Percentiles rank a stretch among this genome's conserved stretches.
These are phyloP conservation scores for Neofusicoccum laricinum DNA, from an alignment of 2,329 filamentous ascomycete species.

Conservation along the genomic window DNA sequence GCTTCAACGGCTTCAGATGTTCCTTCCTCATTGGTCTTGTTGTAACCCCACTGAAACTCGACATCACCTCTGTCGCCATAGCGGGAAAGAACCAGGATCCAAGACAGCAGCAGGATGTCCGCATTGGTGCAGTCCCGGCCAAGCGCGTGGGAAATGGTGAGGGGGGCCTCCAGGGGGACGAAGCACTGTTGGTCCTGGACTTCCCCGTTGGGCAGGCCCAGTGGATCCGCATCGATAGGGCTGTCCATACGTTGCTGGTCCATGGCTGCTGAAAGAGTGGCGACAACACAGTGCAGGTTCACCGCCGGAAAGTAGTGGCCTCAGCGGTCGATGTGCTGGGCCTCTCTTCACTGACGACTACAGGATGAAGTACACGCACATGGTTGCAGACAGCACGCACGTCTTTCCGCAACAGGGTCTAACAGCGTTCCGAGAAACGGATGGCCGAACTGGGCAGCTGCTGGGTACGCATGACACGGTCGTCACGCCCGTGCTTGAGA, in stretches of 20 bases:
- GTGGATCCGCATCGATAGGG: not conserved
- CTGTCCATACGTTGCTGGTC: not conserved
- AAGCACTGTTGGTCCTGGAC: not conserved
- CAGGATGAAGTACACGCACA: not conserved
- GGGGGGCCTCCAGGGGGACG: not conserved
- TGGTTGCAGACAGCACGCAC: not conserved
- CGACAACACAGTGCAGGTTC: not conserved
- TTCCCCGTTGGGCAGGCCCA: not conserved
- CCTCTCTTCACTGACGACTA: too few species aligned
- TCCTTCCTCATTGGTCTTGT: not conserved
- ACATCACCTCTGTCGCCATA: not conserved
- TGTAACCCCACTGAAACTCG: constrained; percentile 2
- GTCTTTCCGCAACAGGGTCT: not conserved
- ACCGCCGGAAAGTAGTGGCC: not conserved
- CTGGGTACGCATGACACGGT: not conserved
- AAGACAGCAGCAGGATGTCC: constrained; percentile 4
- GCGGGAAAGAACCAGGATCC: constrained; percentile 2
- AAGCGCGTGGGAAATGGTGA: not conserved
- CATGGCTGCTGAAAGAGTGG: not conserved
- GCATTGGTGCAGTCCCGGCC: not conserved
- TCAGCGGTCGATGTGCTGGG: too few species aligned
- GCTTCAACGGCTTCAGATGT: not conserved
- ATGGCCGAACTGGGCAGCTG: not conserved
- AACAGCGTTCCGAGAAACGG: not conserved
- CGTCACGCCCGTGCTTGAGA: not conserved